Evolutionary conservation across 164 flowering plant genomes (phyloP).

Genomic region (Umbilicus rupestris): DNA sequence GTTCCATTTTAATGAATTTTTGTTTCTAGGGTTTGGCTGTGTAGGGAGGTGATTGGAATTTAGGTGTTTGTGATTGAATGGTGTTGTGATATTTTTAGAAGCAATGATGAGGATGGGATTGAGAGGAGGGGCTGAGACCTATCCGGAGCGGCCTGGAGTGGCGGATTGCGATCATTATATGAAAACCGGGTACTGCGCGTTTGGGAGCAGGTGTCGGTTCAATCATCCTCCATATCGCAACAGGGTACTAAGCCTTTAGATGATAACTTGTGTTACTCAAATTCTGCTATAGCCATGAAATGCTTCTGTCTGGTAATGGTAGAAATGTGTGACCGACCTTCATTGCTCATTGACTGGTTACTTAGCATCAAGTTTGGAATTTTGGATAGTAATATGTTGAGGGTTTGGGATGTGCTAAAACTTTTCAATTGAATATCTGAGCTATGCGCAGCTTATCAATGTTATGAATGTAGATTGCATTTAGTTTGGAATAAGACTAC

Average conservation of each 20-base stretch:
- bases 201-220: slow-evolving; percentile 72
- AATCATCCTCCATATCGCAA: slow-evolving; percentile 81
- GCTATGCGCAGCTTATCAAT: neutral
- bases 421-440: neutral
- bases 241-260: slow-evolving; percentile 25
- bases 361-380: neutral
- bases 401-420: neutral
- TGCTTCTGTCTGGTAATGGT: neutral
- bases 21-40: neutral
- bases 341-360: neutral
- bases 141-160: slow-evolving; percentile 74
- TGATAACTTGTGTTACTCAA: neutral
- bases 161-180: slow-evolving; percentile 66
- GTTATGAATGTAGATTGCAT: neutral
- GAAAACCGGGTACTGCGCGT: slow-evolving; percentile 79
- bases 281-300: neutral
- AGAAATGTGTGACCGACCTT: neutral
- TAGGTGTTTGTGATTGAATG: neutral
- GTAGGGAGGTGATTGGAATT: neutral
- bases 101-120: slow-evolving; percentile 50
- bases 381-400: neutral
- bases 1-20: neutral
- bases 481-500: neutral
- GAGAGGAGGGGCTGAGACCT: slow-evolving; percentile 36
- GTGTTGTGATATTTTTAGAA: slow-evolving; percentile 27